Percentiles rank a stretch among this genome's conserved stretches.
Evolutionary conservation across 1,284 basidiomycete genomes (phyloP).

Genomic region (Irpex rosettiformis): DNA sequence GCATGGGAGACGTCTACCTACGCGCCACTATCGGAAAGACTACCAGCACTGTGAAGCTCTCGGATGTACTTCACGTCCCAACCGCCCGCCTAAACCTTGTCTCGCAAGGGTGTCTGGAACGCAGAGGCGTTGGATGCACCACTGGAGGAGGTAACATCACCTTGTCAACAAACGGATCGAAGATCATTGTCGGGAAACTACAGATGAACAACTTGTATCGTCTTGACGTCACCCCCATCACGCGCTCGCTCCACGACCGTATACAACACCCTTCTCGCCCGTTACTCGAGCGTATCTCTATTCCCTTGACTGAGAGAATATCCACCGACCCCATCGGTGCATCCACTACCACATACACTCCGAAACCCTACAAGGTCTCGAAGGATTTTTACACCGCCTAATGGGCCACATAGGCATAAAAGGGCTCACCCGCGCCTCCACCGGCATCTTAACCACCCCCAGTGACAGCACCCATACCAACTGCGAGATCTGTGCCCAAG

Average conservation of each 20-base stretch:
- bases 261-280: neutral
- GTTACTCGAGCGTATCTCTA: neutral
- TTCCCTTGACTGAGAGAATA: neutral
- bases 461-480: neutral
- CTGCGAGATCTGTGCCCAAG: neutral
- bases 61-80: neutral
- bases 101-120: neutral
- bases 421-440: neutral
- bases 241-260: neutral
- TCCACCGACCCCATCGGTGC: neutral
- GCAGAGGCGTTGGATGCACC: neutral
- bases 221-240: neutral
- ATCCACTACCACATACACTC: neutral
- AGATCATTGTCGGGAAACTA: neutral
- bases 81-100: neutral
- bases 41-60: neutral
- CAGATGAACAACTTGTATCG: neutral
- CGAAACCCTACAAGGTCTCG: neutral
- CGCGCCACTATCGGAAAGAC: neutral
- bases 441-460: neutral
- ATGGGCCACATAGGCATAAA: constrained; percentile 2
- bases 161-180: neutral
- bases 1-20: neutral
- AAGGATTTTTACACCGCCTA: constrained; percentile 2
- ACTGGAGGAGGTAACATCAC: neutral